Base-by-base conservation (phyloP, 2,329 filamentous ascomycete genomes). In the Biscogniauxia mediterranea region DNA sequence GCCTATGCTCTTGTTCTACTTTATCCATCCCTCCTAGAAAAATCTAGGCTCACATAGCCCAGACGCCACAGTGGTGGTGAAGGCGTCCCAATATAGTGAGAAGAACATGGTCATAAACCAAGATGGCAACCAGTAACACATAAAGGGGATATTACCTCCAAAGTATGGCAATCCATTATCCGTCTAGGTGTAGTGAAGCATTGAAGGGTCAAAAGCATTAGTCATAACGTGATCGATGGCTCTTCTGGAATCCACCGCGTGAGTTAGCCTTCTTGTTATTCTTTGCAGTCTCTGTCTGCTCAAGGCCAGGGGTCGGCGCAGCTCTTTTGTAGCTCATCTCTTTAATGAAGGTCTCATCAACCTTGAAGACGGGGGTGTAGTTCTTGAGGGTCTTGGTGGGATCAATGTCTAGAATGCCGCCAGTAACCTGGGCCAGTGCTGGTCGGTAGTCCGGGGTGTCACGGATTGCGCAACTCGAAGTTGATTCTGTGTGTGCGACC, bases 401-500 rank as follows among this genome's bases (percentile, higher is more conserved):
- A 5, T 69, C 65, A 3, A 74, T 69, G 51, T 78, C 76, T 13
- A 76, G 66, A 9, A 78, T 64, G 5, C 76, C 77, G 23, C 70
- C 77, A 3, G 78, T 79, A 11, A 81, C 63, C 54, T 78, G 74
- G 57, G 74, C 69, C 42, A 81, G 60, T 56, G 77, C 77, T 19
- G 67, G 64, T 21, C 73, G 69, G 60, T 75, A 84, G 15, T 75
- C 70, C 11, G 76, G 70, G 0, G 76, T 74, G 2, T 79, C 67
- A 3, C 80, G 78, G 25, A 85, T 75, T 6, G 69, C 70, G 72
- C 83, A 84, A 20, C 71, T 72, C 38, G 61, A 65, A 5, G 74
- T 74, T 57, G 76, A 76, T 64, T 85, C 83, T 15, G 75, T 77
- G 63, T 86, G 84, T 55, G 78, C 76, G 2, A 79, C 76, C 32